Percentiles rank a stretch among this genome's conserved stretches.
These are phyloP conservation scores for Chaetomiaceae sp. DNA, from an alignment of 2,329 filamentous ascomycete genomes.

Conservation along the genomic window DNA sequence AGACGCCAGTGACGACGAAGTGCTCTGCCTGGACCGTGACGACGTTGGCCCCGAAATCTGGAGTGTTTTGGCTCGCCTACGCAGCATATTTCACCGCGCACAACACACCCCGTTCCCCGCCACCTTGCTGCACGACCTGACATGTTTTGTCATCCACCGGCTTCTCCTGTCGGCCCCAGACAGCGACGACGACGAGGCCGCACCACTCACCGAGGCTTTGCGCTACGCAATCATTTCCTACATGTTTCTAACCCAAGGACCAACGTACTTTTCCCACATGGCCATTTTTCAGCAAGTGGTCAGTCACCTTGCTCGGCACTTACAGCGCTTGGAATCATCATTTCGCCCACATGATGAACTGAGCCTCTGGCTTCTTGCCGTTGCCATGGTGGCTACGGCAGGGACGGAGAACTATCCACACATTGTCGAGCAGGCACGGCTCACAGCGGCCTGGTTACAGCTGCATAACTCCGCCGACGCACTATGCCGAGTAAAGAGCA, in stretches of 20 bases:
- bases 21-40: slow-evolving; percentile 17
- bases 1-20: slow-evolving; percentile 3
- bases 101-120: slow-evolving; percentile 27
- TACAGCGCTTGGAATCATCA: slow-evolving; percentile 23
- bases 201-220: slow-evolving; percentile 36
- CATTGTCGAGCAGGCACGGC: slow-evolving; percentile 26
- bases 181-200: not conserved
- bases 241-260: slow-evolving; percentile 48
- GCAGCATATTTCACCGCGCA: slow-evolving; percentile 35
- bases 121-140: slow-evolving; percentile 47
- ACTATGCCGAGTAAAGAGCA: slow-evolving; percentile 15
- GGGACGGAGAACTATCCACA: slow-evolving; percentile 26
- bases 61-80: slow-evolving; percentile 39
- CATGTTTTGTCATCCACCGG: slow-evolving; percentile 48
- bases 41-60: slow-evolving; percentile 31
- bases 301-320: slow-evolving; percentile 27
- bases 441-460: not conserved
- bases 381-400: slow-evolving; percentile 35
- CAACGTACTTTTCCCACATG: slow-evolving; percentile 50
- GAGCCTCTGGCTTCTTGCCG: slow-evolving; percentile 36
- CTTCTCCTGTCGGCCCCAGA: slow-evolving; percentile 31
- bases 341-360: slow-evolving; percentile 23
- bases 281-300: slow-evolving; percentile 34
- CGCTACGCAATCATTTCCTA: slow-evolving; percentile 43
- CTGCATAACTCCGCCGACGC: slow-evolving; percentile 24